These are phyloP conservation scores for Geotrichum citri-aurantii DNA, from an alignment of 1,139 yeast species.

Conservation along the genomic window DNA sequence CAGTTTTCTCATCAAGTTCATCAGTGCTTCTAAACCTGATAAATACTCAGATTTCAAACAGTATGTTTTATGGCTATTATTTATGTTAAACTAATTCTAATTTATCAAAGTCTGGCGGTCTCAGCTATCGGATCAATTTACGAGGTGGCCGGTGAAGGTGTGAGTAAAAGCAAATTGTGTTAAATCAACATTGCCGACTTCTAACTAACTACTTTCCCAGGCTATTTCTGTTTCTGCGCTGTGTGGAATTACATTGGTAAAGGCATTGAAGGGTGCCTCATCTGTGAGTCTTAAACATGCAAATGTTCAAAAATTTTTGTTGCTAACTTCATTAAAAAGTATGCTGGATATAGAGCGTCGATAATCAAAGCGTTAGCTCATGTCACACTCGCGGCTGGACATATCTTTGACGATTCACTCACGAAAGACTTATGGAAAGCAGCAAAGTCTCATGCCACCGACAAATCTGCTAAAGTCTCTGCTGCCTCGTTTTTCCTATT, in stretches of 20 bases:
- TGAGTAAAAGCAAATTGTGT: conserved; percentile 17
- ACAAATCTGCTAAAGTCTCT: conserved; percentile 32
- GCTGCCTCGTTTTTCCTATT: conserved; percentile 31
- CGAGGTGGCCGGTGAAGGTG: conserved; percentile 28
- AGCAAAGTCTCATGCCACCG: conserved; percentile 27
- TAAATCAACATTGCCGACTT: background rate
- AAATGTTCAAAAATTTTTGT: background rate
- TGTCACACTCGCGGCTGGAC: conserved; percentile 28
- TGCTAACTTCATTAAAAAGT: conserved; percentile 12
- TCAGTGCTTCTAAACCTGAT: conserved; percentile 31
- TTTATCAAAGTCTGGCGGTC: conserved; percentile 23
- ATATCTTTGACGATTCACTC: conserved; percentile 33
- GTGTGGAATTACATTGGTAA: conserved; percentile 30
- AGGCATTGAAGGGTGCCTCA: conserved; percentile 28
- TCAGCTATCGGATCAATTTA: conserved; percentile 26
- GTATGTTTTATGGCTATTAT: conserved; percentile 20
- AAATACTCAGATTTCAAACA: conserved; percentile 29
- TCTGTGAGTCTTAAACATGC: conserved; percentile 22
- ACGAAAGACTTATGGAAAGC: conserved; percentile 34
- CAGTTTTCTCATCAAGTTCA: conserved; percentile 26
- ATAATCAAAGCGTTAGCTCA: conserved; percentile 26
- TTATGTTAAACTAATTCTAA: conserved; percentile 3
- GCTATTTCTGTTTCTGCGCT: conserved; percentile 34
- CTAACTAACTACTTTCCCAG: conserved; percentile 17
- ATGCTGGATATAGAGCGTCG: conserved; percentile 31